Conservation (phyloP, 768 basidiomycete species). For the Dictyophora rubrovolvata region DNA sequence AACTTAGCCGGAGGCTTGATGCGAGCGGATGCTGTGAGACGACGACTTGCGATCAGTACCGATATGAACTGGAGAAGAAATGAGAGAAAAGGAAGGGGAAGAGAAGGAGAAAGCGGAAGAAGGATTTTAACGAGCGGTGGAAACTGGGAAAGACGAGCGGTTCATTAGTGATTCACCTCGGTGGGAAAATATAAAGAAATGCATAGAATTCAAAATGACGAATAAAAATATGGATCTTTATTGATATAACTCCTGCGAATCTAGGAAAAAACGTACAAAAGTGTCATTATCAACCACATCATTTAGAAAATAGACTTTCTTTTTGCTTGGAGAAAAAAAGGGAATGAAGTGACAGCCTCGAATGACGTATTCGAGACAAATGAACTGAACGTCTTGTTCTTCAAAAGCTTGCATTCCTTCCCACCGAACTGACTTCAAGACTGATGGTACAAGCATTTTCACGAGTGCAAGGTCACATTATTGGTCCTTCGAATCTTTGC, state of each 20-base stretch:
- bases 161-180: too few relatives aligned
- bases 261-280: neutral
- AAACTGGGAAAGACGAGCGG: too few relatives aligned
- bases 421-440: slow-evolving; percentile 14
- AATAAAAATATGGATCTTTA: slow-evolving; percentile 1
- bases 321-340: neutral
- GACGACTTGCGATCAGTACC: too few relatives aligned
- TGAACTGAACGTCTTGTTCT: slow-evolving; percentile 10
- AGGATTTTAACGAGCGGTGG: neutral
- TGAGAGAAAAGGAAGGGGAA: too few relatives aligned
- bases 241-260: neutral
- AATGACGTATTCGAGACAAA: slow-evolving; percentile 1
- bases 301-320: neutral
- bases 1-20: too few relatives aligned
- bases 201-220: too few relatives aligned
- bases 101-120: too few relatives aligned
- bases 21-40: too few relatives aligned
- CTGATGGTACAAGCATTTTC: neutral
- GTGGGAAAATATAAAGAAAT: too few relatives aligned
- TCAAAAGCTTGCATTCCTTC: slow-evolving; percentile 12
- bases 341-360: neutral
- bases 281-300: slow-evolving; percentile 3
- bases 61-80: too few relatives aligned
- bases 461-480: slow-evolving; percentile 16
- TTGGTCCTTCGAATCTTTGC: too few relatives aligned